Base-by-base conservation (phyloP, 192 early-diverging fungal genomes). In the Phlyctochytrium planicorne region DNA sequence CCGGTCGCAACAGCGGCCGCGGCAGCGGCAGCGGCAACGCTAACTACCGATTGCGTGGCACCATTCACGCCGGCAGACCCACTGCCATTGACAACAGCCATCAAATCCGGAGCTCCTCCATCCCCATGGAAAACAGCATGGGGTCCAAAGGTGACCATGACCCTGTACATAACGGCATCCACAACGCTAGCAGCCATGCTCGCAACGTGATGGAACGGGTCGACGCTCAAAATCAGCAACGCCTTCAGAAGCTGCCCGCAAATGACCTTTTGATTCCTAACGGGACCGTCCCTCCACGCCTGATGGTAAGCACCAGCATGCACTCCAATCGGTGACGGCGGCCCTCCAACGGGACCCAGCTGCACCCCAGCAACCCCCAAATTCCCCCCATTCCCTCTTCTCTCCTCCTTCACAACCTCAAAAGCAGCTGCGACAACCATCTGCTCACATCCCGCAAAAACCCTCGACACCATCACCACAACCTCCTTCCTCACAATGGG, bases 401-500 rank as follows among this genome's bases (percentile, higher is more conserved):
- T 74, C 60, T 80, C 84, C 67, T 89, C 85, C 10, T 75, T 68
- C 52, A 82, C 17, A 25, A 66, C 36, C 65, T 84, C 90, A 66
- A 60, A 72, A 0, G 93, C 90, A 0, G 89, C 90, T 20, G 74
- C 66, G 27, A 91, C 78, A 61, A 93, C 89, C 10, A 85, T 78
- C 17, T 76, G 76, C 55, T 78, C 67, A 34, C 92, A 87, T n/a
- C 88, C 80, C 63, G 86, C 76, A 14, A 94, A 91, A 32, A 92
- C 78, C 40, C 84, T 77, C 12, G 91, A 91, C 23, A 98, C 76
- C 14, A 87, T 81, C 34, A 86, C 74, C 31, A 91, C 93, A 3
- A 96, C 84, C 72, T 98, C 95, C 68, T 87, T 84, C 36, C 96
- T 84, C 14, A 98, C 96, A 67, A 95, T 83, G 24, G 95, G 93